phyloP scores from a whole-genome alignment of 768 basidiomycete genomes.

The Rhodosporidiobolus sp. region DNA sequence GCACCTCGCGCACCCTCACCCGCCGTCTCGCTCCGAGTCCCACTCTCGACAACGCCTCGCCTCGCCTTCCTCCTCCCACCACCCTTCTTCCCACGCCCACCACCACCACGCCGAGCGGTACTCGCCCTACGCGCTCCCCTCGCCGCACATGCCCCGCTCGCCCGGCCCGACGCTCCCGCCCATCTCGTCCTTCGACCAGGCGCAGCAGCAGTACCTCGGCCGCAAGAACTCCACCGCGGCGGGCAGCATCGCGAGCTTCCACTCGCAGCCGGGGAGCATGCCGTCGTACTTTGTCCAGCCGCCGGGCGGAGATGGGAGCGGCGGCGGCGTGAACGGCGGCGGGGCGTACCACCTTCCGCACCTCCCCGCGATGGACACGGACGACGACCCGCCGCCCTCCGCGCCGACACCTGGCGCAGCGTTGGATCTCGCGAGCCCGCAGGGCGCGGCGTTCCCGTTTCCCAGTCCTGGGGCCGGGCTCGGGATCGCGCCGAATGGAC shows the following conservation, averaged over 20 bases:
- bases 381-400: background rate
- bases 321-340: background rate
- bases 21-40: slow-evolving; percentile 1
- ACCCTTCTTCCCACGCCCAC: slow-evolving; percentile 17
- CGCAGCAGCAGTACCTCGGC: slow-evolving; percentile 5
- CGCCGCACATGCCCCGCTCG: slow-evolving; percentile 10
- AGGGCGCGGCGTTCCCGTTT: slow-evolving; percentile 8
- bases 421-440: too few relatives aligned
- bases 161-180: slow-evolving; percentile 34
- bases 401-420: background rate
- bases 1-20: background rate
- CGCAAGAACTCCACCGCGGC: slow-evolving; percentile 3
- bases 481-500: background rate
- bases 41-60: slow-evolving; percentile 11
- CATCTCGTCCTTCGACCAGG: slow-evolving; percentile 37
- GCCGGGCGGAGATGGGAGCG: background rate
- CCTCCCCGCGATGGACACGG: slow-evolving; percentile 11
- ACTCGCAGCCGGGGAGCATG: slow-evolving; percentile 27
- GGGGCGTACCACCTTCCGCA: slow-evolving; percentile 12
- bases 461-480: background rate
- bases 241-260: slow-evolving; percentile 22
- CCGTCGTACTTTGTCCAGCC: slow-evolving; percentile 27
- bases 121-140: slow-evolving; percentile 18
- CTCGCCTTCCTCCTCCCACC: slow-evolving; percentile 2
- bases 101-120: slow-evolving; percentile 24